phyloP scores from a whole-genome alignment of 352 stramenopile genomes.

The Pythium sukuiense region DNA sequence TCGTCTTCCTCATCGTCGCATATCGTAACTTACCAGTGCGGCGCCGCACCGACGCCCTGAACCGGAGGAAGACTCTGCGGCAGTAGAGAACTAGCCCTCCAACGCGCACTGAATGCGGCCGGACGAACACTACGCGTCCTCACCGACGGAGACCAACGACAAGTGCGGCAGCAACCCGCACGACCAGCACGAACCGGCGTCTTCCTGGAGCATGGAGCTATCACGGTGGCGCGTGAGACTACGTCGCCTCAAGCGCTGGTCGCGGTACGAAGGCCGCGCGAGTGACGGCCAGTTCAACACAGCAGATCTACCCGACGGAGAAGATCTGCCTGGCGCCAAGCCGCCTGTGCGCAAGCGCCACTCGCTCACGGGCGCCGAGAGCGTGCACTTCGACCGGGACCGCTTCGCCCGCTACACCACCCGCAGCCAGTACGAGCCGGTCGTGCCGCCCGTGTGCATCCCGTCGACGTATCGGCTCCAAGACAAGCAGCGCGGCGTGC shows the following conservation, averaged over 20 bases:
- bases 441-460: conserved; percentile 33
- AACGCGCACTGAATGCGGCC: neutral
- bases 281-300: conserved; percentile 29
- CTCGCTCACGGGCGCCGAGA: conserved; percentile 21
- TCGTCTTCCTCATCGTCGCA: conserved; percentile 1
- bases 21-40: neutral
- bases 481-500: conserved; percentile 25
- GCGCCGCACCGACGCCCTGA: neutral
- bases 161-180: neutral
- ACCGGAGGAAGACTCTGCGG: neutral
- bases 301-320: conserved; percentile 15
- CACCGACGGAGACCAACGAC: neutral
- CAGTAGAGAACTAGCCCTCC: neutral
- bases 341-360: conserved; percentile 11
- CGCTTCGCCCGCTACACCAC: neutral
- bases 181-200: conserved; percentile 5
- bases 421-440: conserved; percentile 17
- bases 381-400: neutral
- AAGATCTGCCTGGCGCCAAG: neutral
- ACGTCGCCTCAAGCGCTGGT: conserved; percentile 26
- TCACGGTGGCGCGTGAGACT: conserved; percentile 28
- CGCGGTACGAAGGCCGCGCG: conserved; percentile 22
- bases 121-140: neutral
- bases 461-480: conserved; percentile 27
- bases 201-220: conserved; percentile 28